Percentiles rank a stretch among this genome's conserved stretches.
These are phyloP conservation scores for Trichoderma koningii DNA, from an alignment of 2,329 filamentous ascomycete species.

Conservation along the genomic window DNA sequence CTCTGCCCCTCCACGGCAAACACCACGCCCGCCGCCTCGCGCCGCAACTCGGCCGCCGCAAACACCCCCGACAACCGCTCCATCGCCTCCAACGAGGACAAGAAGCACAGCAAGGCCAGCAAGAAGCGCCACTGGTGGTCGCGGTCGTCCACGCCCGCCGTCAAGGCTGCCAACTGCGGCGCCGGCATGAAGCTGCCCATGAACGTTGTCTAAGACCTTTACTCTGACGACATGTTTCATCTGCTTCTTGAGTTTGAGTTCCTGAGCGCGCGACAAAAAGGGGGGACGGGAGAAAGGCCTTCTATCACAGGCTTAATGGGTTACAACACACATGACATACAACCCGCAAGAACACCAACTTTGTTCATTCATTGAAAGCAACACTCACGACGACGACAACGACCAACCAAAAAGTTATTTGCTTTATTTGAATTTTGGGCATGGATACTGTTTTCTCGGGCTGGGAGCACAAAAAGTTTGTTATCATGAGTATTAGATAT, in stretches of 20 bases:
- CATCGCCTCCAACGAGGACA: conserved; percentile 6
- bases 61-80: conserved; percentile 23
- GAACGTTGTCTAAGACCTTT: not conserved
- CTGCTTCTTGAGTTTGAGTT: not conserved
- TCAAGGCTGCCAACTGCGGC: conserved; percentile 12
- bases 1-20: conserved; percentile 4
- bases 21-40: not conserved
- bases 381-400: conserved; percentile 7
- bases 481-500: conserved; percentile 23
- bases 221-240: too few relatives aligned
- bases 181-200: conserved; percentile 13
- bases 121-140: conserved; percentile 6
- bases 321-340: not conserved
- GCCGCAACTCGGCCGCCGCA: not conserved
- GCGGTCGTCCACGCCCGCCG: not conserved
- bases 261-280: not conserved
- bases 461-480: conserved; percentile 20
- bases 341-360: not conserved
- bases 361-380: not conserved
- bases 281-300: too few relatives aligned
- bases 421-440: not conserved
- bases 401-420: conserved; percentile 9
- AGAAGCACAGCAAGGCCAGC: not conserved
- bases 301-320: not conserved
- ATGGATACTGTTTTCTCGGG: not conserved